These are phyloP conservation scores for Stachybotrys elegans DNA, from an alignment of 2,329 filamentous ascomycete genomes.

Conservation along the genomic window DNA sequence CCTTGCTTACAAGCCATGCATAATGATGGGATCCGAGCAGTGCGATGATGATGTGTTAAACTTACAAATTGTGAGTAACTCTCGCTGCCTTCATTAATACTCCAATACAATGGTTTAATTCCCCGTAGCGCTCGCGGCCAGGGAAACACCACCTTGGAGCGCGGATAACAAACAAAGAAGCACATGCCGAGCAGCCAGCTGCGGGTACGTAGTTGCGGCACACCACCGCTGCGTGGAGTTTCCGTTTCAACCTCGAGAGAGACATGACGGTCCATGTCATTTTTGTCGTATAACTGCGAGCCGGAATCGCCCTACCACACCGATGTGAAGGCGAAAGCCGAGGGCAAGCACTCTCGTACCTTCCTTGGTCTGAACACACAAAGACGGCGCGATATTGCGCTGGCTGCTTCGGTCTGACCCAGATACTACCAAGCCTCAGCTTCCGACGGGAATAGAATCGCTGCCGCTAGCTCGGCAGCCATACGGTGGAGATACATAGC, in stretches of 20 bases:
- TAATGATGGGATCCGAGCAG: too few relatives aligned
- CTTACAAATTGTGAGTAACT: too few relatives aligned
- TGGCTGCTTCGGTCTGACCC: not conserved
- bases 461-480: slow-evolving; percentile 6
- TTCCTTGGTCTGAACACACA: slow-evolving; percentile 4
- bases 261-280: slow-evolving; percentile 10
- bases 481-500: slow-evolving; percentile 9
- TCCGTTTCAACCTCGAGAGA: slow-evolving; percentile 7
- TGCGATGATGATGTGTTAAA: too few relatives aligned
- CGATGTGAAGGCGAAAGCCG: slow-evolving; percentile 8
- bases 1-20: too few relatives aligned
- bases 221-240: not conserved
- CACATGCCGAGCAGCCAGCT: slow-evolving; percentile 18
- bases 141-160: slow-evolving; percentile 14
- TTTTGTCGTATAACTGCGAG: slow-evolving; percentile 6
- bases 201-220: slow-evolving; percentile 7
- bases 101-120: too few relatives aligned
- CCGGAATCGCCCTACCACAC: slow-evolving; percentile 3
- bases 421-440: slow-evolving; percentile 8
- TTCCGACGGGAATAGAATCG: slow-evolving; percentile 5
- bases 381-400: slow-evolving; percentile 7
- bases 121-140: slow-evolving; percentile 15
- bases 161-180: slow-evolving; percentile 12
- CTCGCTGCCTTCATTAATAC: too few relatives aligned
- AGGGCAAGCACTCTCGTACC: too few relatives aligned